phyloP scores from a whole-genome alignment of 768 basidiomycete genomes.

The Lyophyllum decastes region DNA sequence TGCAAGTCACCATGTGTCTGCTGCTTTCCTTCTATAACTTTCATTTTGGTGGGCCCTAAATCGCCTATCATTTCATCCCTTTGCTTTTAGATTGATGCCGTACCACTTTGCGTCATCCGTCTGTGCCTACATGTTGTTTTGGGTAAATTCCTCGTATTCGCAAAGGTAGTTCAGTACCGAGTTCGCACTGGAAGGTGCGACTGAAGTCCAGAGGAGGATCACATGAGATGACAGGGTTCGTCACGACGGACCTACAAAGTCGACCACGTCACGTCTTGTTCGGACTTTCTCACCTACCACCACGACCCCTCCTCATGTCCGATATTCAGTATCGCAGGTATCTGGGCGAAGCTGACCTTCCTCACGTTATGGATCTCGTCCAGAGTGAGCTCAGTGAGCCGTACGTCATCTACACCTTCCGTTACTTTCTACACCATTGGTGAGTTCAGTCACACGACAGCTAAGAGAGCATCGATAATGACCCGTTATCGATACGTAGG shows the following conservation, averaged over 20 bases:
- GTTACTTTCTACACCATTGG: conserved; percentile 97
- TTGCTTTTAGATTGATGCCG: too few relatives aligned
- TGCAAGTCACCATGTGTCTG: too few relatives aligned
- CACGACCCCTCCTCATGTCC: conserved; percentile 26
- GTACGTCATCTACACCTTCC: conserved; percentile 94
- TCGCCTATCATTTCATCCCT: too few relatives aligned
- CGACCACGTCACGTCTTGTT: conserved; percentile 9
- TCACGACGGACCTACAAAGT: neutral
- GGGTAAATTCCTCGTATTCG: too few relatives aligned
- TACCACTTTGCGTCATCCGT: too few relatives aligned
- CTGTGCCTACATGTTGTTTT: too few relatives aligned
- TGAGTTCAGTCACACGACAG: conserved; percentile 49
- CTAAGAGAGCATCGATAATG: conserved; percentile 14
- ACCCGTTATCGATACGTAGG: conserved; percentile 48
- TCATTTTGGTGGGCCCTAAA: too few relatives aligned
- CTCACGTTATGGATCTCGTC: conserved; percentile 83
- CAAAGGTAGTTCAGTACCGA: too few relatives aligned
- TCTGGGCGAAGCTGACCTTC: conserved; percentile 74
- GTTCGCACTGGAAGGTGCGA: neutral
- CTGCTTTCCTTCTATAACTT: too few relatives aligned
- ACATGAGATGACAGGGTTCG: conserved; percentile 9
- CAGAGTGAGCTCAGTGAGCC: conserved; percentile 94
- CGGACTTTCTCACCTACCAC: conserved; percentile 8
- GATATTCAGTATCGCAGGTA: conserved; percentile 72
- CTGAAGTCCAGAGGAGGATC: neutral